These are phyloP conservation scores for Leptographium galeiforme DNA, from an alignment of 2,329 filamentous ascomycete species.

Conservation along the genomic window DNA sequence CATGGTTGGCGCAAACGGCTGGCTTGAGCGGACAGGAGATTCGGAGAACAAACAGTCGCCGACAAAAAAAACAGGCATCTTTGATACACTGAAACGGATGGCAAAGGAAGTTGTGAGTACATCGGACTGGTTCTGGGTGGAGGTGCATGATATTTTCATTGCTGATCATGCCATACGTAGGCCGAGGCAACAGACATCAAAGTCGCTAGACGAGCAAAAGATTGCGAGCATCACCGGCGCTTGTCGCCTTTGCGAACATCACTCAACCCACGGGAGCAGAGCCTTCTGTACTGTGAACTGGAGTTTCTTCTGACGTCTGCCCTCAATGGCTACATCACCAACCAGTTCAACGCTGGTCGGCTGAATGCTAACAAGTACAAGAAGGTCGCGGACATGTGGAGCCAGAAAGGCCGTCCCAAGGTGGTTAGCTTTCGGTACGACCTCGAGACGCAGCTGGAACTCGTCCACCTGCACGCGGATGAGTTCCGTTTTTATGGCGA, in stretches of 20 bases:
- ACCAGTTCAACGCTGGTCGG: conserved; percentile 41
- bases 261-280: conserved; percentile 41
- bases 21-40: conserved; percentile 35
- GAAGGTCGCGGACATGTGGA: conserved; percentile 37
- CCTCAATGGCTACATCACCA: conserved; percentile 37
- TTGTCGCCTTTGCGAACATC: conserved; percentile 30
- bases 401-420: conserved; percentile 36
- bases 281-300: conserved; percentile 44
- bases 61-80: conserved; percentile 24
- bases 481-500: conserved; percentile 43
- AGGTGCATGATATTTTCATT: too few species aligned
- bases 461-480: conserved; percentile 33
- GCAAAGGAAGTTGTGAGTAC: conserved; percentile 37
- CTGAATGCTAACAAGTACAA: conserved; percentile 37
- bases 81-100: conserved; percentile 36
- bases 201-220: conserved; percentile 19
- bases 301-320: conserved; percentile 39
- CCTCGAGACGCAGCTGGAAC: conserved; percentile 45
- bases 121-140: neutral
- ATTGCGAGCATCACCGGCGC: conserved; percentile 15
- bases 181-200: conserved; percentile 23
- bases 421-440: conserved; percentile 47
- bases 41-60: conserved; percentile 9
- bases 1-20: conserved; percentile 41
- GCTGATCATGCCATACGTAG: conserved; percentile 2